Conservation (phyloP, 1,139 yeast genomes). For the Suhomyces choctaworum region DNA sequence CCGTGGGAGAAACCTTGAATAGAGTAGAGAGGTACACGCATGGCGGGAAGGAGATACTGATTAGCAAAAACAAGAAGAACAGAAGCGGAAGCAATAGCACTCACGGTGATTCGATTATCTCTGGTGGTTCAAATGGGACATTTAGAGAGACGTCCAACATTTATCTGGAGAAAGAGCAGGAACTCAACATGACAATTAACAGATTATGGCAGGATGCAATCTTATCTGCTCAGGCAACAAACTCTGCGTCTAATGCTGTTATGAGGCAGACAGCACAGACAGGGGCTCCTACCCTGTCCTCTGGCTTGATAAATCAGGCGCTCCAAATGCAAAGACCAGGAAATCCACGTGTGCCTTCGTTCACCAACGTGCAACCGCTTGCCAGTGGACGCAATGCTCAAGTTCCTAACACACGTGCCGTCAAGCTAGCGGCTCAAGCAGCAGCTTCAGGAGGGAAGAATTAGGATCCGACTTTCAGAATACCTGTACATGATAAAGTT, state of each 20-base stretch:
- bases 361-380: slow-evolving; percentile 20
- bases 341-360: slow-evolving; percentile 30
- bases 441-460: slow-evolving; percentile 7
- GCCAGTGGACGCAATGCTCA: slow-evolving; percentile 23
- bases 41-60: slow-evolving; percentile 22
- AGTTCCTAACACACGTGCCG: slow-evolving; percentile 41
- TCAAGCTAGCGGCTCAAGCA: slow-evolving; percentile 29
- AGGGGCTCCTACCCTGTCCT: slow-evolving; percentile 2
- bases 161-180: slow-evolving; percentile 36
- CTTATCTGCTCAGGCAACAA: slow-evolving; percentile 10
- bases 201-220: slow-evolving; percentile 47
- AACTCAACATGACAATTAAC: slow-evolving; percentile 27
- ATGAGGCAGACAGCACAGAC: slow-evolving; percentile 1
- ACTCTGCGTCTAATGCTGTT: slow-evolving; percentile 6
- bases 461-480: too few species aligned
- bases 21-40: slow-evolving; percentile 35
- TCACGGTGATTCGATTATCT: slow-evolving; percentile 5
- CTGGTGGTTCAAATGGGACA: slow-evolving; percentile 26
- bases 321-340: slow-evolving; percentile 25
- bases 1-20: slow-evolving; percentile 61
- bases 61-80: slow-evolving; percentile 22
- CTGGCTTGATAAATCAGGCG: slow-evolving; percentile 12
- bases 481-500: too few species aligned
- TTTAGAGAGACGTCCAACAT: slow-evolving; percentile 39
- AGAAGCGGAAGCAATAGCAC: slow-evolving; percentile 6